Evolutionary conservation across 805 yeast genomes (phyloP).

Genomic region (Yarrowia sp.): DNA sequence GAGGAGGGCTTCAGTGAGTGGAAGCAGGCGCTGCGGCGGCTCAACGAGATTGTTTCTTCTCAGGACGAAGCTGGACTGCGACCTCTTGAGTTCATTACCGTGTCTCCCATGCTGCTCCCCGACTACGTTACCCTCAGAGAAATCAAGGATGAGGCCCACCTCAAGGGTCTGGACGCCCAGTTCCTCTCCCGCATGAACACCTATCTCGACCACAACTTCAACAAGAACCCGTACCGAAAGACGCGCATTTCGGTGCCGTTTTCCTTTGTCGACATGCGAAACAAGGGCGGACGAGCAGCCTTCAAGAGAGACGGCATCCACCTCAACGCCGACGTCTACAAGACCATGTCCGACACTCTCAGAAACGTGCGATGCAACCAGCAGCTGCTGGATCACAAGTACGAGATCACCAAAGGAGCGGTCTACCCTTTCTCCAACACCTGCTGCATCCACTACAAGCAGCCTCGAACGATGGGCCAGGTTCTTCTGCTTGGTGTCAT

Average conservation of each 20-base stretch:
- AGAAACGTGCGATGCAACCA: constrained; percentile 34
- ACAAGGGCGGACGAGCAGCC: constrained; percentile 23
- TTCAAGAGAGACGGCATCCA: constrained; percentile 31
- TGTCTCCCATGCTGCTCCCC: constrained; percentile 26
- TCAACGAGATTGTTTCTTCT: constrained; percentile 19
- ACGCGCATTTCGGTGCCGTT: constrained; percentile 30
- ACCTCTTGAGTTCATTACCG: constrained; percentile 31
- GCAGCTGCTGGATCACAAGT: constrained; percentile 25
- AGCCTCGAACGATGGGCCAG: constrained; percentile 23
- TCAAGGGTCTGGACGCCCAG: constrained; percentile 2
- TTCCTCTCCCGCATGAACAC: constrained; percentile 6
- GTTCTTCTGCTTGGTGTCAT: constrained; percentile 21
- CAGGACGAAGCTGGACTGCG: neutral
- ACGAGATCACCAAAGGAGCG: neutral
- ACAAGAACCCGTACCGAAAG: constrained; percentile 29
- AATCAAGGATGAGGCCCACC: neutral
- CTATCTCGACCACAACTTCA: constrained; percentile 6
- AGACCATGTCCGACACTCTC: constrained; percentile 30
- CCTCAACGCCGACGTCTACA: constrained; percentile 29
- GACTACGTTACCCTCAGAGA: neutral
- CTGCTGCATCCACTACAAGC: constrained; percentile 32
- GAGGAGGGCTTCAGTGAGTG: constrained; percentile 27
- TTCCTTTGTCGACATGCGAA: constrained; percentile 30
- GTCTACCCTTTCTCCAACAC: constrained; percentile 32
- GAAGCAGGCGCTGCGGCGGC: neutral